Evolutionary conservation across 805 yeast species (phyloP).

Genomic region (Isabelozyma pseudorhagii): DNA sequence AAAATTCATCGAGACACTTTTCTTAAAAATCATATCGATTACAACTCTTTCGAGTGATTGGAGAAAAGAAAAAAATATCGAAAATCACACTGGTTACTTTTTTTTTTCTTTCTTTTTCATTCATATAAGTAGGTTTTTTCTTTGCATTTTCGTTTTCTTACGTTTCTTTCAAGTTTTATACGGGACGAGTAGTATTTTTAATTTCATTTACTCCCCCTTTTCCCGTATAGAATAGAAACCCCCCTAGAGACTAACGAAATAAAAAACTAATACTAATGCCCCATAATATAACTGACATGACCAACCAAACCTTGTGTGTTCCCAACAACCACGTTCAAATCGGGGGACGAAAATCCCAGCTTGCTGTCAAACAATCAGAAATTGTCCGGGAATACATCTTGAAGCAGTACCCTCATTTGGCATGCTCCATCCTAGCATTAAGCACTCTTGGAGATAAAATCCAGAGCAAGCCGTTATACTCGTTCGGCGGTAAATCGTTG

Average conservation of each 20-base stretch:
- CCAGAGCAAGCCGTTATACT: constrained; percentile 78
- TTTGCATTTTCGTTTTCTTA: background rate
- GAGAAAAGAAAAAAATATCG: background rate
- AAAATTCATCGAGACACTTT: background rate
- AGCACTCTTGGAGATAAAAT: constrained; percentile 90
- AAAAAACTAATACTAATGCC: background rate
- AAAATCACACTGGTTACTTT: background rate
- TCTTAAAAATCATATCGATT: background rate
- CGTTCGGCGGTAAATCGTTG: constrained; percentile 93
- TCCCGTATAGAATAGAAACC: background rate
- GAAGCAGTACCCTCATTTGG: constrained; percentile 56
- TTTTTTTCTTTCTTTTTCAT: constrained; percentile 1
- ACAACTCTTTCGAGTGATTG: background rate
- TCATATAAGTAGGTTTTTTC: background rate
- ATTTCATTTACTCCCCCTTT: background rate
- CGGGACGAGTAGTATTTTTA: background rate
- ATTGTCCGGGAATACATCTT: constrained; percentile 63
- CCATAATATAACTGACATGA: background rate
- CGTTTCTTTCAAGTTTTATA: background rate
- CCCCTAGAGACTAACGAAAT: background rate
- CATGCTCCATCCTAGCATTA: constrained; percentile 75
- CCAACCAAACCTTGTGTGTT: constrained; percentile 10
- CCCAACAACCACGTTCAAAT: constrained; percentile 43
- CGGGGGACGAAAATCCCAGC: constrained; percentile 85
- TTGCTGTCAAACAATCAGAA: constrained; percentile 86